These are phyloP conservation scores for Paramecium octaurelia DNA, from an alignment of 73 alveolate genomes.

Conservation along the genomic window DNA sequence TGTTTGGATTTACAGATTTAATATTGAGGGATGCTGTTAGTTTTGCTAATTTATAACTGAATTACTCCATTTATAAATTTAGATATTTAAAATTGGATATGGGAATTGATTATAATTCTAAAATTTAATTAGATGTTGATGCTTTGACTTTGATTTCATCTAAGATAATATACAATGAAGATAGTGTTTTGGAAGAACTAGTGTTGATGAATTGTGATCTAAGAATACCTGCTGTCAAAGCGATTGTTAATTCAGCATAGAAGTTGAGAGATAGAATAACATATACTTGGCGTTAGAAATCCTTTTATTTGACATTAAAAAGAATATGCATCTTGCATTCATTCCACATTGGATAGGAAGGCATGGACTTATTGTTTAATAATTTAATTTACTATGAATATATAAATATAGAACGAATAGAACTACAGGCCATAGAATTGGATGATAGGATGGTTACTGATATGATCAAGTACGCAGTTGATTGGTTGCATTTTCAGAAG, in stretches of 20 bases:
- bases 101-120: neutral
- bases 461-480: neutral
- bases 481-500: neutral
- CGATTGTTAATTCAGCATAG: neutral
- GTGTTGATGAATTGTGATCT: neutral
- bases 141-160: neutral
- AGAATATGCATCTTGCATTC: neutral
- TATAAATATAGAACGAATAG: neutral
- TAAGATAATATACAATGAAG: neutral
- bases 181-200: neutral
- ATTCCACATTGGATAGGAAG: neutral
- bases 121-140: neutral
- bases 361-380: neutral
- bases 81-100: neutral
- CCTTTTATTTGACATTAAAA: neutral
- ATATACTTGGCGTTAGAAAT: neutral
- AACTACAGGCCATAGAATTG: neutral
- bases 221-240: neutral
- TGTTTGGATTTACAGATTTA: neutral
- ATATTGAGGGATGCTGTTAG: neutral
- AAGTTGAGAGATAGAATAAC: neutral
- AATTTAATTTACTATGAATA: neutral
- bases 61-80: neutral
- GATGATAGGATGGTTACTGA: neutral
- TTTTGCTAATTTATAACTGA: neutral